Base-by-base conservation (phyloP, 371 early-diverging fungal species). In the Paramicrosporidium saccamoebae region DNA sequence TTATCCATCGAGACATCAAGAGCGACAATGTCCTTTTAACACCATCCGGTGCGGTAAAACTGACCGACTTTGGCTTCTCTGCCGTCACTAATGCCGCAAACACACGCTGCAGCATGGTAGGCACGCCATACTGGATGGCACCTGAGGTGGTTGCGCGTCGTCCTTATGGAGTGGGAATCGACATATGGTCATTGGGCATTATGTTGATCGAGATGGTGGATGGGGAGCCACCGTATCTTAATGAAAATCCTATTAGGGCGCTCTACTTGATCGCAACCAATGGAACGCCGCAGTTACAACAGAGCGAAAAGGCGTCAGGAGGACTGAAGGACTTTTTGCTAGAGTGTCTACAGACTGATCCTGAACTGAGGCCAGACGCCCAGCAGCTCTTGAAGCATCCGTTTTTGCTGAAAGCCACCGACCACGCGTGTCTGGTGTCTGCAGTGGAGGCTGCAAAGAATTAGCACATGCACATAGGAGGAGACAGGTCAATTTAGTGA, bases 1-100 rank as follows among this genome's bases (percentile, higher is more conserved):
- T 95, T 13, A 82, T 88, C 35, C 88, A 88, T 42, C 56, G 96
- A 27, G 90, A 95, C 44, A 78, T 95, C 48, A 88, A 90, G 50
- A 69, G 75, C 27, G 90, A 90, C 39, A 95, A 95, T 39, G 58
- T 92, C 14, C 44, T 90, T 21, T 42, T 95, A 11, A 55, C 64
- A 11, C 28, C 63, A 32, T 59, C 62, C 32, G 90, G 88, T 20
- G 64, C 73, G 24, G 63, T 92, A 28, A 92, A 86, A 45, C 50
- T 84, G 25, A 78, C 74, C 24, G 88, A 86, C 42, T 82, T 92
- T 43, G 86, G 88, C 6, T 79, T 82, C 43, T 81, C 81, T 41
- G 79, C 79, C 6, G 43, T 79, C 19, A 66, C 63, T 27, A 75
- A 71, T 25, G 49, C 50, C 25, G 46, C 60, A 27, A 45, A 57